These are phyloP conservation scores for Aspergillus costaricaensis DNA, from an alignment of 2,329 filamentous ascomycete genomes.

Conservation along the genomic window DNA sequence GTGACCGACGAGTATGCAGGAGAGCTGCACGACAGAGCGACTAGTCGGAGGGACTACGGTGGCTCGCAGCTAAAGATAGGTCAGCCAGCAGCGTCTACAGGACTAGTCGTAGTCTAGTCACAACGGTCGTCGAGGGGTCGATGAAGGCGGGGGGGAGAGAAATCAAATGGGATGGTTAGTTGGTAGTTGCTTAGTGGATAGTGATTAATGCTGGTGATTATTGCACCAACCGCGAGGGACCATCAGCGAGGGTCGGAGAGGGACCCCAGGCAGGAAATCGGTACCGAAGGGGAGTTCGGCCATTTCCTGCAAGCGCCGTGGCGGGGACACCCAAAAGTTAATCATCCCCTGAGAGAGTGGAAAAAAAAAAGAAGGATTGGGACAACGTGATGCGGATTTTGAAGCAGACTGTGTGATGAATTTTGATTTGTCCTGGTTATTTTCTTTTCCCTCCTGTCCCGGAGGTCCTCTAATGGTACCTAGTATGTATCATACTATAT, in stretches of 20 bases:
- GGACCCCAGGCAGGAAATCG: slow-evolving; percentile 7
- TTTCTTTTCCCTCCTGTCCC: too few species aligned
- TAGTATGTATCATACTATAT: too few species aligned
- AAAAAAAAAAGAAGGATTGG: slow-evolving; percentile 4
- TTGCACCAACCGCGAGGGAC: background rate
- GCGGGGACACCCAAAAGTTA: slow-evolving; percentile 17
- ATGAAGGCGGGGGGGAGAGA: background rate
- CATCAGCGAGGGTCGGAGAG: background rate
- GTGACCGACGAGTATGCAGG: slow-evolving; percentile 15
- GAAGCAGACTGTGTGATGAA: background rate
- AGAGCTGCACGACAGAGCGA: slow-evolving; percentile 5
- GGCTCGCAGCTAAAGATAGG: slow-evolving; percentile 4
- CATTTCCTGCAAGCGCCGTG: slow-evolving; percentile 20
- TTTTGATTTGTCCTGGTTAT: background rate
- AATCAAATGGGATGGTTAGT: too few species aligned
- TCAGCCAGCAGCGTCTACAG: background rate
- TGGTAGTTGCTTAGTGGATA: too few species aligned
- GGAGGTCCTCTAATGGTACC: too few species aligned
- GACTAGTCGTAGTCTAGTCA: background rate
- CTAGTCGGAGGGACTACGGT: background rate
- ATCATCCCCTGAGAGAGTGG: background rate
- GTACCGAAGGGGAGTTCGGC: slow-evolving; percentile 10
- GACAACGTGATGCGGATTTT: slow-evolving; percentile 1
- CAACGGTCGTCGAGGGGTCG: slow-evolving; percentile 1
- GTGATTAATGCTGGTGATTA: background rate